Evolutionary conservation across 169 alveolate genomes (phyloP).

Genomic region (Cyclospora cayetanensis): DNA sequence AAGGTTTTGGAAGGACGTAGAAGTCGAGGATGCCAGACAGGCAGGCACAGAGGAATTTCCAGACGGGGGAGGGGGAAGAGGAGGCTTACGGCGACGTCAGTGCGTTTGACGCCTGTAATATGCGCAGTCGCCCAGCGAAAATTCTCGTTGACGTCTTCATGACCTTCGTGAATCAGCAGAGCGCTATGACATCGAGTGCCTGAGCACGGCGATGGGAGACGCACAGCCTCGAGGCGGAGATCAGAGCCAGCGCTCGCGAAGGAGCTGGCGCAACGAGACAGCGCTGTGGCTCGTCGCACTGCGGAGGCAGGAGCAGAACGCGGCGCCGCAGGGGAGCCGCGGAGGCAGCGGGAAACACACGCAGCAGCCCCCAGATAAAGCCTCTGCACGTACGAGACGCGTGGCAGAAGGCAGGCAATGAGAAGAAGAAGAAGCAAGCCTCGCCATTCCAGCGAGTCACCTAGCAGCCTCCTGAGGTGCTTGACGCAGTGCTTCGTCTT

Average conservation of each 20-base stretch:
- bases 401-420: neutral
- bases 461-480: slow-evolving; percentile 82
- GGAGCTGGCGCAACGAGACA: too few species aligned
- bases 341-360: neutral
- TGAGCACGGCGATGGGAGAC: neutral
- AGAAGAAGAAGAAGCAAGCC: neutral
- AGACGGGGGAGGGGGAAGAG: too few species aligned
- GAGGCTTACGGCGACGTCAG: slow-evolving; percentile 87
- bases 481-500: slow-evolving; percentile 86
- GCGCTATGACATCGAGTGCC: slow-evolving; percentile 86
- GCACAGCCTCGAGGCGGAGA: too few species aligned
- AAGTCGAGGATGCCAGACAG: too few species aligned
- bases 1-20: too few species aligned
- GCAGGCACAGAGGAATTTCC: too few species aligned
- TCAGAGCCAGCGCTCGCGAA: too few species aligned
- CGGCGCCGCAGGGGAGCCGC: neutral
- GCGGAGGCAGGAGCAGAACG: neutral
- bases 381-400: too few species aligned
- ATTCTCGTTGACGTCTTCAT: slow-evolving; percentile 85
- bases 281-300: too few species aligned
- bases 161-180: slow-evolving; percentile 82
- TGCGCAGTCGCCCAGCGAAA: slow-evolving; percentile 91
- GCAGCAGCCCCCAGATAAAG: neutral
- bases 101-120: slow-evolving; percentile 85
- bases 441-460: slow-evolving; percentile 43